These are phyloP conservation scores for Annulohypoxylon bovei DNA, from an alignment of 495 filamentous ascomycete genomes.

Conservation along the genomic window DNA sequence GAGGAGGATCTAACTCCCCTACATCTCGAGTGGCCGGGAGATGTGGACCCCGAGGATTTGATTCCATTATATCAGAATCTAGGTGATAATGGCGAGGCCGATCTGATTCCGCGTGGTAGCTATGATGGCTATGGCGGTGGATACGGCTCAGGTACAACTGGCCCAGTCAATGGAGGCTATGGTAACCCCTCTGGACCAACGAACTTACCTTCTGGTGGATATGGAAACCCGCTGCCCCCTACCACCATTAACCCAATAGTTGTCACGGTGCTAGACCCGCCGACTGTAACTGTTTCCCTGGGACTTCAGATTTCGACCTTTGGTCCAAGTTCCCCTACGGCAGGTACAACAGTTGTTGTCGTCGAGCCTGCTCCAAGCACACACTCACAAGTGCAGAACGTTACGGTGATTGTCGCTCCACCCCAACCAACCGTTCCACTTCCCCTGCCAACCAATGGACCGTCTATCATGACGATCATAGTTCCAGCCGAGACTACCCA, in stretches of 20 bases:
- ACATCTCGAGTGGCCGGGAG: neutral
- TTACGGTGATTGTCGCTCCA: slow-evolving; percentile 22
- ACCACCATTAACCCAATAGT: slow-evolving; percentile 11
- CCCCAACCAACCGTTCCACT: neutral
- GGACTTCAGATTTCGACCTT: slow-evolving; percentile 2
- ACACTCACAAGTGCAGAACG: slow-evolving; percentile 14
- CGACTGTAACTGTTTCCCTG: slow-evolving; percentile 23
- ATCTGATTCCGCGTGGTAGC: slow-evolving; percentile 20
- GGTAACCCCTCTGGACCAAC: slow-evolving; percentile 24
- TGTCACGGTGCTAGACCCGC: slow-evolving; percentile 9
- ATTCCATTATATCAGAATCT: neutral
- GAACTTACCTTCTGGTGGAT: slow-evolving; percentile 29
- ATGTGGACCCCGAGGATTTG: neutral
- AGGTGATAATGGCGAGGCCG: neutral
- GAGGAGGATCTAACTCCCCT: neutral
- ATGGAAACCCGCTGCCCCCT: slow-evolving; percentile 23
- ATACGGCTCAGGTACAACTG: slow-evolving; percentile 7
- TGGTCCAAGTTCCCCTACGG: neutral
- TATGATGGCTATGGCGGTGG: slow-evolving; percentile 29
- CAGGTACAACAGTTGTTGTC: slow-evolving; percentile 3
- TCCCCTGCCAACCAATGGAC: neutral
- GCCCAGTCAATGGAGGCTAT: slow-evolving; percentile 26
- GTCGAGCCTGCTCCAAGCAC: slow-evolving; percentile 11
- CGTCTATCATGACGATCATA: neutral
- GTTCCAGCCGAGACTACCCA: neutral